These are phyloP conservation scores for Panicum miliaceum DNA, from an alignment of 176 grass and related monocot species.

Conservation along the genomic window DNA sequence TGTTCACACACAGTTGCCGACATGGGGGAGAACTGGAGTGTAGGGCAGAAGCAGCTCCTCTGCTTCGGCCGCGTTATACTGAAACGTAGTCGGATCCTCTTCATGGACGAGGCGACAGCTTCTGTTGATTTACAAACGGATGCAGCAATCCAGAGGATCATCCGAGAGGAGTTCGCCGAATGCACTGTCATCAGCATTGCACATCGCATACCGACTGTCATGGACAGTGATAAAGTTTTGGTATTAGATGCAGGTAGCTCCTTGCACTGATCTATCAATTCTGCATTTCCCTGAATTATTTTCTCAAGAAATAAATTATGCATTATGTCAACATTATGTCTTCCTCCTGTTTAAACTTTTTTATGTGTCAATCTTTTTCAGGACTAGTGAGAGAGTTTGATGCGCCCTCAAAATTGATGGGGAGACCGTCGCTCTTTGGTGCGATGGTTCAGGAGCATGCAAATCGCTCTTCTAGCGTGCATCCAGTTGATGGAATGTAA, in stretches of 20 bases:
- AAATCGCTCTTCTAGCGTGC: conserved; percentile 48
- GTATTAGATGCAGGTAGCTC: conserved; percentile 79
- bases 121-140: conserved; percentile 90
- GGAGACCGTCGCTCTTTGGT: conserved; percentile 62
- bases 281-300: not conserved
- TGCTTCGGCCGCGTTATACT: conserved; percentile 82
- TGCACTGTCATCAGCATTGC: conserved; percentile 92
- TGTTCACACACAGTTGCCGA: conserved; percentile 61
- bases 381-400: conserved; percentile 83
- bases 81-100: conserved; percentile 72
- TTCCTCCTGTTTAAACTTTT: conserved; percentile 1
- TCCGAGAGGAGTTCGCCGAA: conserved; percentile 68
- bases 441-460: conserved; percentile 89
- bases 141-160: conserved; percentile 80
- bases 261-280: not conserved
- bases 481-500: too few species aligned
- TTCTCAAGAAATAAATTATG: not conserved
- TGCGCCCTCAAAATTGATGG: conserved; percentile 68
- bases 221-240: conserved; percentile 85
- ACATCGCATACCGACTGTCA: conserved; percentile 86
- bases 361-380: conserved; percentile 32
- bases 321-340: too few species aligned
- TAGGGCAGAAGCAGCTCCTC: conserved; percentile 93
- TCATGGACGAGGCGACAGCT: conserved; percentile 96
- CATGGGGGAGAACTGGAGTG: conserved; percentile 96